A percentile compares a stretch with the other conserved stretches of the same genome.
phyloP scores from a whole-genome alignment of 192 early-diverging fungal species.

The Backusella psychrophila region DNA sequence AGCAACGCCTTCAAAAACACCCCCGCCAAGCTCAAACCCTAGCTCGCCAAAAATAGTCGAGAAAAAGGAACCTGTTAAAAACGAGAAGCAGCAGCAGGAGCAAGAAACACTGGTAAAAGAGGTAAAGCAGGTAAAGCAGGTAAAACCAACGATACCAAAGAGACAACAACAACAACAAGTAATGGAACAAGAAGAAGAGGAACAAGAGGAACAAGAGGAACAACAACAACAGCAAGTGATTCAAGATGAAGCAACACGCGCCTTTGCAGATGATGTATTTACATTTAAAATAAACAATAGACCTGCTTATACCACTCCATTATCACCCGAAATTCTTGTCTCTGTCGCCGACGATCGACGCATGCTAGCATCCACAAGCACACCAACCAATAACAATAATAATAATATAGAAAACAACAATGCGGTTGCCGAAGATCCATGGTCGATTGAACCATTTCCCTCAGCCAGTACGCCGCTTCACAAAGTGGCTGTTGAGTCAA shows the following conservation, averaged over 20 bases:
- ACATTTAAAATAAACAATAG: background rate
- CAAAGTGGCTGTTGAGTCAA: background rate
- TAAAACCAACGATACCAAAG: background rate
- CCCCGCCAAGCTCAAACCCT: background rate
- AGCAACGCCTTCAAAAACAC: background rate
- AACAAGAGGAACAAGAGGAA: background rate
- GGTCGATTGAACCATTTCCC: constrained; percentile 5
- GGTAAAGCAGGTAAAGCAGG: background rate
- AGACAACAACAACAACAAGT: background rate
- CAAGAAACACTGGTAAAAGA: background rate
- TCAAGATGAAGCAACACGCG: constrained; percentile 31
- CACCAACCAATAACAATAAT: background rate
- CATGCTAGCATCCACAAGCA: constrained; percentile 2
- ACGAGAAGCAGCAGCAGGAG: background rate
- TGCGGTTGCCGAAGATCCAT: constrained; percentile 3
- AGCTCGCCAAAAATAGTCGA: background rate
- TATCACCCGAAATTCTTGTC: constrained; percentile 4
- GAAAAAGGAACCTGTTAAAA: background rate
- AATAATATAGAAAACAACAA: background rate
- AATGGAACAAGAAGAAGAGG: background rate
- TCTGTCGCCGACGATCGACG: background rate
- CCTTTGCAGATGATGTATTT: constrained; percentile 25
- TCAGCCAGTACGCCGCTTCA: constrained; percentile 11
- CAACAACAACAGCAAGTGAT: constrained; percentile 1
- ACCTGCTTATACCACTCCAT: background rate